Evolutionary conservation across 169 alveolate species (phyloP).

Genomic region (Sarcocystis neurona): DNA sequence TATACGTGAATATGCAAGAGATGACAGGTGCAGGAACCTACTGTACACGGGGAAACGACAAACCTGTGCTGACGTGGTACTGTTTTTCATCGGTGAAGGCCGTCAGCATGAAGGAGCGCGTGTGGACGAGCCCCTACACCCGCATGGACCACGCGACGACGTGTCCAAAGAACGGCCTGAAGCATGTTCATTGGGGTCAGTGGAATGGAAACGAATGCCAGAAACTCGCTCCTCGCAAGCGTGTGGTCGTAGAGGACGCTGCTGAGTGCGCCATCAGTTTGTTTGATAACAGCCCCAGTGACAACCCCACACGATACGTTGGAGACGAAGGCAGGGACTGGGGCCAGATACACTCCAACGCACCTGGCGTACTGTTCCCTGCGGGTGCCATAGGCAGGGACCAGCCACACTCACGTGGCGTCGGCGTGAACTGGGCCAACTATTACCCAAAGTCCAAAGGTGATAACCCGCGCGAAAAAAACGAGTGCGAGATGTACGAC

Average conservation of each 20-base stretch:
- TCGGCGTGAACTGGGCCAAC: constrained; percentile 56
- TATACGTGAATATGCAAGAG: constrained; percentile 52
- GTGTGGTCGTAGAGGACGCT: background rate
- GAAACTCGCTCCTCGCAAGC: constrained; percentile 8
- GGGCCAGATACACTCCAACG: background rate
- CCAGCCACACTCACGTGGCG: constrained; percentile 52
- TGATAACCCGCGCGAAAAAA: background rate
- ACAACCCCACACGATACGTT: constrained; percentile 48
- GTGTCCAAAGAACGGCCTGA: constrained; percentile 42
- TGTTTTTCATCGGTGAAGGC: constrained; percentile 43
- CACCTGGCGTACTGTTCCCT: constrained; percentile 37
- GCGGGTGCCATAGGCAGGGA: constrained; percentile 45
- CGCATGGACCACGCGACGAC: constrained; percentile 48
- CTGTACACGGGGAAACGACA: constrained; percentile 40
- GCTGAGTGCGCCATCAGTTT: constrained; percentile 37
- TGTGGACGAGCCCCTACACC: constrained; percentile 44
- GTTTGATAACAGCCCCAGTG: constrained; percentile 27
- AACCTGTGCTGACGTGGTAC: constrained; percentile 45
- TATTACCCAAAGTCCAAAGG: constrained; percentile 41
- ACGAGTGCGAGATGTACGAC: constrained; percentile 53
- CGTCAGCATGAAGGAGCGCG: background rate
- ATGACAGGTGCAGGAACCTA: constrained; percentile 48
- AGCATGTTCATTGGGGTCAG: constrained; percentile 51
- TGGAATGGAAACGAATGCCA: constrained; percentile 52
- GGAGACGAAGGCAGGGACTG: constrained; percentile 10